phyloP scores from a whole-genome alignment of 352 stramenopile genomes.

The Phytophthora pinifolia region DNA sequence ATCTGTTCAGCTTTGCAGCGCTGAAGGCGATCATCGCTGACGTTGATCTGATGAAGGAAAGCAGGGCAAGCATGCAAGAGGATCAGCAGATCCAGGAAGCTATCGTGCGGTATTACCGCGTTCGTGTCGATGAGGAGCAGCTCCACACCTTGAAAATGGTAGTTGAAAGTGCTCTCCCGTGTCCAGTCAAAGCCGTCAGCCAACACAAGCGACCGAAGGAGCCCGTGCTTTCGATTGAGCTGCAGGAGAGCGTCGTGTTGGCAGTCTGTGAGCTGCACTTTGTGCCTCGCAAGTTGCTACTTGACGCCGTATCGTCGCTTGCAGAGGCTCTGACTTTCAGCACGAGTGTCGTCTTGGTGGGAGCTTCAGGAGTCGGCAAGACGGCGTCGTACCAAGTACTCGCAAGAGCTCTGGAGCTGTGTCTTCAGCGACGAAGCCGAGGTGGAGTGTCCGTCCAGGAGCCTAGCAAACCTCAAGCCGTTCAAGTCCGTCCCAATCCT shows the following conservation, averaged over 20 bases:
- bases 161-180: slow-evolving; percentile 3
- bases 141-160: slow-evolving; percentile 5
- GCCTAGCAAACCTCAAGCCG: background rate
- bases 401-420: slow-evolving; percentile 28
- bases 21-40: slow-evolving; percentile 15
- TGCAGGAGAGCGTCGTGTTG: slow-evolving; percentile 7
- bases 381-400: slow-evolving; percentile 38
- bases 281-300: slow-evolving; percentile 26
- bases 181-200: background rate
- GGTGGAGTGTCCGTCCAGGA: background rate
- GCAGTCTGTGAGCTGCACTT: slow-evolving; percentile 19
- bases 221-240: background rate
- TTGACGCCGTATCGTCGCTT: slow-evolving; percentile 18
- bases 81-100: slow-evolving; percentile 1
- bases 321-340: slow-evolving; percentile 15
- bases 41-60: background rate
- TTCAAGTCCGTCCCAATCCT: background rate
- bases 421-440: slow-evolving; percentile 4
- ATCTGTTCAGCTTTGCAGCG: slow-evolving; percentile 17
- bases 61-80: background rate
- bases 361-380: slow-evolving; percentile 38
- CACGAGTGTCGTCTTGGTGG: slow-evolving; percentile 28
- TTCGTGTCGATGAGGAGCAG: slow-evolving; percentile 14
- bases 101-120: slow-evolving; percentile 19
- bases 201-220: too few species aligned